phyloP scores from a whole-genome alignment of 179 eudicot genomes.

The Carnegiea gigantea region DNA sequence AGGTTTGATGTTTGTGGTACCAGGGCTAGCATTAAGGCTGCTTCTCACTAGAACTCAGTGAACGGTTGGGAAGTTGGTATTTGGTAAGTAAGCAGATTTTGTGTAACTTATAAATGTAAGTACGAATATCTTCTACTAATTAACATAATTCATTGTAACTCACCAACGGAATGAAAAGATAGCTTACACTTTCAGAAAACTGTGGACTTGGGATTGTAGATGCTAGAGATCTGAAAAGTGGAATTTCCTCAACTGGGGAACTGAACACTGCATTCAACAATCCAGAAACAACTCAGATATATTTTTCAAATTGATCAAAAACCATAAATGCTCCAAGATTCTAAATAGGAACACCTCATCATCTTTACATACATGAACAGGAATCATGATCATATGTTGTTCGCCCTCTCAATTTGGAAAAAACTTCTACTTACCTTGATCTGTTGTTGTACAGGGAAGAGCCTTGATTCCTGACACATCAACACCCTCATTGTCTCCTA shows the following conservation, averaged over 20 bases:
- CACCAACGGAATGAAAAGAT: neutral
- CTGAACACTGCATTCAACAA: slow-evolving; percentile 46
- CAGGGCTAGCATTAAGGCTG: neutral
- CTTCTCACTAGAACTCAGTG: neutral
- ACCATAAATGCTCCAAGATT: neutral
- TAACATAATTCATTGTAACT: neutral
- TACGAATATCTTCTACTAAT: neutral
- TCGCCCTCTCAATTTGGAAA: neutral
- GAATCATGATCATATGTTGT: neutral
- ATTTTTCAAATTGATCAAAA: neutral
- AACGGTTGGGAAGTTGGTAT: neutral
- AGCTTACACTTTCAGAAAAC: slow-evolving; percentile 97
- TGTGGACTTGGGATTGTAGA: slow-evolving; percentile 86
- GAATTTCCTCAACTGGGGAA: slow-evolving; percentile 81
- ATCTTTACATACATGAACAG: neutral
- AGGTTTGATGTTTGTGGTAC: neutral
- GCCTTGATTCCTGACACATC: neutral
- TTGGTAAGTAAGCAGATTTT: neutral
- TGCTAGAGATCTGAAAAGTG: slow-evolving; percentile 74
- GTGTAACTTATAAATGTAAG: neutral
- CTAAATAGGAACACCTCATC: neutral
- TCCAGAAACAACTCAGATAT: slow-evolving; percentile 30
- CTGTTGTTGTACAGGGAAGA: neutral
- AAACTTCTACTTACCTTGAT: slow-evolving; percentile 38
- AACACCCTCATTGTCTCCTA: neutral